Conservation (phyloP, 306 rosid species). For the Albizia julibrissin region DNA sequence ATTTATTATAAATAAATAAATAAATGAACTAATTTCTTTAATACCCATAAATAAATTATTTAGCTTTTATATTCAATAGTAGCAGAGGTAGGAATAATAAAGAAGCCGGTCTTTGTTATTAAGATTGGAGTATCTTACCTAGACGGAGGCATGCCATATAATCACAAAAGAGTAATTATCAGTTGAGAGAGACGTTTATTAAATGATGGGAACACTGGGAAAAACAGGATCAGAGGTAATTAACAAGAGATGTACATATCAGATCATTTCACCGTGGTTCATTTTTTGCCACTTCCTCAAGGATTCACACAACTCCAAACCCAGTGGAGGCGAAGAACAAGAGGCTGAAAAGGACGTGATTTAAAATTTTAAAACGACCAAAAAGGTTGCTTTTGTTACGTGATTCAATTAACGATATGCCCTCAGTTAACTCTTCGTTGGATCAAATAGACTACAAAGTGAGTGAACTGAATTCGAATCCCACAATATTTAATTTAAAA, state of each 20-base stretch:
- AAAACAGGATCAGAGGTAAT: constrained; percentile 17
- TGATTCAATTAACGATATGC: constrained; percentile 14
- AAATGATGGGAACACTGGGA: constrained; percentile 28
- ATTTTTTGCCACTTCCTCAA: constrained; percentile 17
- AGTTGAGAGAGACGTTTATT: constrained; percentile 34
- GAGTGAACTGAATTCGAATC: too few species aligned
- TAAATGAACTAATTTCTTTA: too few species aligned
- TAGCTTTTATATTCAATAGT: too few species aligned
- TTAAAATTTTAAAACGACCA: constrained; percentile 13
- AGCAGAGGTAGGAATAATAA: too few species aligned
- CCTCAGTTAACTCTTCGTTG: not conserved
- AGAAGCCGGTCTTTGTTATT: not conserved
- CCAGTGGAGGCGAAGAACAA: constrained; percentile 20
- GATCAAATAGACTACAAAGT: too few species aligned
- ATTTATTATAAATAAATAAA: too few species aligned
- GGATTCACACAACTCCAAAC: constrained; percentile 3
- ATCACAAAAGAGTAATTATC: constrained; percentile 36
- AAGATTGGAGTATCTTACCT: not conserved
- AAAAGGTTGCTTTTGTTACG: constrained; percentile 33
- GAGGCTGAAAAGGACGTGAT: constrained; percentile 36
- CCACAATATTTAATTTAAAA: too few species aligned
- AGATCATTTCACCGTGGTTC: constrained; percentile 31
- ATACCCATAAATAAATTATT: too few species aligned
- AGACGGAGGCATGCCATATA: constrained; percentile 26
- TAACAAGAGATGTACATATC: constrained; percentile 36